Evolutionary conservation across 2,329 filamentous ascomycete genomes (phyloP).

Genomic region (Pyrenochaeta sp.): DNA sequence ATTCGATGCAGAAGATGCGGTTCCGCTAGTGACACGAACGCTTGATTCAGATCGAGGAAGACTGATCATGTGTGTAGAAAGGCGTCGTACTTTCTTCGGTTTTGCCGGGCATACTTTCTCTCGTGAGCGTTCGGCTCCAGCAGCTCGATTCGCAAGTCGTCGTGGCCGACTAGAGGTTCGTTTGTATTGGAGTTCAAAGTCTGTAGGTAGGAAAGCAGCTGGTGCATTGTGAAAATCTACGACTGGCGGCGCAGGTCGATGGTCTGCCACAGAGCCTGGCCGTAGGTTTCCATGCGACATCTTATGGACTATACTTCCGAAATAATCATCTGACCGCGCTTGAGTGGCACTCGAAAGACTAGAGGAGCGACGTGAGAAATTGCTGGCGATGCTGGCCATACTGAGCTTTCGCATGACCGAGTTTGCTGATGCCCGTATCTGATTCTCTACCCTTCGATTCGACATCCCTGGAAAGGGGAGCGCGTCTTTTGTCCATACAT

Average conservation of each 20-base stretch:
- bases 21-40: conserved; percentile 21
- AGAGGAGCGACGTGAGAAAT: conserved; percentile 75
- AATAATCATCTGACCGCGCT: conserved; percentile 45
- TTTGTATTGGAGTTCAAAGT: conserved; percentile 53
- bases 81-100: conserved; percentile 38
- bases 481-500: conserved; percentile 83
- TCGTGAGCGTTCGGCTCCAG: conserved; percentile 26
- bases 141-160: conserved; percentile 35
- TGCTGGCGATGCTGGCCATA: conserved; percentile 78
- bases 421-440: conserved; percentile 80
- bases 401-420: conserved; percentile 89
- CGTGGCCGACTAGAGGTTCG: conserved; percentile 34
- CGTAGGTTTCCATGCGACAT: conserved; percentile 35
- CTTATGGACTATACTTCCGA: conserved; percentile 35
- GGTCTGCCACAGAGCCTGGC: conserved; percentile 31
- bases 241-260: conserved; percentile 36
- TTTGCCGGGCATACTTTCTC: conserved; percentile 29
- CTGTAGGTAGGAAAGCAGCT: conserved; percentile 56
- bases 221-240: conserved; percentile 59
- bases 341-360: conserved; percentile 59
- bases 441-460: conserved; percentile 69
- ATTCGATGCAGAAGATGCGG: conserved; percentile 27
- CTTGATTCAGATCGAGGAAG: conserved; percentile 36
- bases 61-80: conserved; percentile 41
- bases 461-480: conserved; percentile 86